Evolutionary conservation across 352 stramenopile genomes (phyloP), one percentile per base, ranked within the genome.

Genomic region (Discostella stelligera): DNA sequence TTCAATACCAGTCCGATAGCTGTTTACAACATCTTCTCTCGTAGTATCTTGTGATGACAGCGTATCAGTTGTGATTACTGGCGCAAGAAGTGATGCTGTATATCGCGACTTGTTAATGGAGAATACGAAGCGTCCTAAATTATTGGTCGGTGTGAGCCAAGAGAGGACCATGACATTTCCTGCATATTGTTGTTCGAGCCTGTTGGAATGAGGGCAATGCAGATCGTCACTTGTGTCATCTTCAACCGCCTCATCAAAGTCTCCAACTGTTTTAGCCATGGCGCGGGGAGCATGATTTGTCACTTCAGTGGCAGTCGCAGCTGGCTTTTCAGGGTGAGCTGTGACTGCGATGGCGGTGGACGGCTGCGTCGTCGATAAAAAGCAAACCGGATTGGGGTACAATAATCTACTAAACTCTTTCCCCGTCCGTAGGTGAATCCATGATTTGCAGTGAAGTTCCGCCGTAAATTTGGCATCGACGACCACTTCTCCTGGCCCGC

Each of bases 361-460:
- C 9, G 44, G 5, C 44, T 44, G 59, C 3, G 30, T n/a, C 20
- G 70, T 83, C 6, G 56, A 74, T 18, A 90, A 50, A 54, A 90
- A 83, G 58, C 81, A 88, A 11, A 90, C 84, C 23, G 84, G 84
- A 74, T 89, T 90, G 18, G 84, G 62, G 66, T 86, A 90, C n/a
- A 90, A 54, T 30, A 90, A 37, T 71, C 84, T 74, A 74, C 80
- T 87, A 23, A 87, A 83, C 32, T 84, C 60, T 55, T 87, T 90
- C 30, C 61, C 61, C 21, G 70, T 56, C 27, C 25, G 74, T 30
- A 89, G 58, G 41, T 79, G 46, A 21, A 82, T 78, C 77, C 73
- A 88, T 32, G 37, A 32, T 32, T 32, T 71, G 37, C 37, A 14
- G 11, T 44, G 37, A 44, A 44, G 37, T 14, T 44, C 37, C 27